Conservation (phyloP, 257 asterid genomes). For the Solanum boliviense region DNA sequence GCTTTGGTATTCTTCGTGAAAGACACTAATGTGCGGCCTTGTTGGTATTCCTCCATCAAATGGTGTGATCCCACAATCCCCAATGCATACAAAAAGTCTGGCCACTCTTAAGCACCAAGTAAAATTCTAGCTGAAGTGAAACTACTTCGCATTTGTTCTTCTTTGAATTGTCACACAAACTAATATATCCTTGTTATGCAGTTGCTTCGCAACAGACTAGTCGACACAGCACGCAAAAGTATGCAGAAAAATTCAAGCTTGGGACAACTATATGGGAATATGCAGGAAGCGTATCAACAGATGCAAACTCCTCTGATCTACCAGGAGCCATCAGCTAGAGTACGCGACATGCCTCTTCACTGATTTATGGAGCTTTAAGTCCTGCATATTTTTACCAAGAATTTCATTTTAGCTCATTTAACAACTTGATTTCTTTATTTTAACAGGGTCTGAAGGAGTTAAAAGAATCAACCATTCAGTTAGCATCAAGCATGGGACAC, state of each 20-base stretch:
- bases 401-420: background rate
- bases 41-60: slow-evolving; percentile 86
- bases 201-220: slow-evolving; percentile 71
- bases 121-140: background rate
- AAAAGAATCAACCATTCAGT: slow-evolving; percentile 62
- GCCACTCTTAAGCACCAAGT: slow-evolving; percentile 96
- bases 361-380: background rate
- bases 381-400: background rate
- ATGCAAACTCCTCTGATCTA: slow-evolving; percentile 86
- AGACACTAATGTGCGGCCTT: slow-evolving; percentile 84
- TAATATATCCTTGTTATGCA: slow-evolving; percentile 10
- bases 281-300: slow-evolving; percentile 82
- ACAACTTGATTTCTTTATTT: background rate
- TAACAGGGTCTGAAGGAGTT: slow-evolving; percentile 78
- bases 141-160: background rate
- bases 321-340: slow-evolving; percentile 53
- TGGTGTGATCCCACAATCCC: slow-evolving; percentile 90
- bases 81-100: slow-evolving; percentile 82
- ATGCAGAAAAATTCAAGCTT: slow-evolving; percentile 60
- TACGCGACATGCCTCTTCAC: slow-evolving; percentile 14
- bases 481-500: slow-evolving; percentile 78
- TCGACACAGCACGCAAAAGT: slow-evolving; percentile 56
- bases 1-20: background rate
- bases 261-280: slow-evolving; percentile 69
- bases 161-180: background rate